phyloP scores from a whole-genome alignment of 164 flowering plant species.

The Nymphaea colorata region DNA sequence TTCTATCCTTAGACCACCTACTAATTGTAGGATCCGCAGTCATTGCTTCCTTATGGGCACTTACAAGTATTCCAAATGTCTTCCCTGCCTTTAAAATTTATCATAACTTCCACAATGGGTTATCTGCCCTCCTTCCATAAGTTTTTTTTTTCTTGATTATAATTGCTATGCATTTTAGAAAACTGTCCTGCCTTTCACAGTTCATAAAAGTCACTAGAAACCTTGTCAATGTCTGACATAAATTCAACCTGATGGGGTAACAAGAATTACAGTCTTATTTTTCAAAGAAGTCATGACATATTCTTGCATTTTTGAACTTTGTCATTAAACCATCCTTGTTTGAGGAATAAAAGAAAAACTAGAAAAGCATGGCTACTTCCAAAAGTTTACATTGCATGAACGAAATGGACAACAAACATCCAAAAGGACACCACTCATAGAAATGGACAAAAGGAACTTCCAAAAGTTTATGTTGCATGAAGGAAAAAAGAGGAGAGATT shows the following conservation, averaged over 20 bases:
- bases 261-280: slow-evolving; percentile 68
- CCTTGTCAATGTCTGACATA: slow-evolving; percentile 44
- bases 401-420: no score
- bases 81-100: slow-evolving; percentile 48
- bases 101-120: slow-evolving; percentile 59
- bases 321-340: no score
- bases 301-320: slow-evolving; percentile 34
- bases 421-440: no score
- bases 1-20: slow-evolving; percentile 7
- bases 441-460: no score
- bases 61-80: slow-evolving; percentile 67
- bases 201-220: slow-evolving; percentile 49
- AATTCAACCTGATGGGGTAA: slow-evolving; percentile 92
- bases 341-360: no score
- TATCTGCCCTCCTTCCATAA: slow-evolving; percentile 53
- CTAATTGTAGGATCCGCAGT: slow-evolving; percentile 16
- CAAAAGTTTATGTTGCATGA: no score
- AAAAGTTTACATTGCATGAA: no score
- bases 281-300: slow-evolving; percentile 62
- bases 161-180: background rate
- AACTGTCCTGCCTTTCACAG: background rate
- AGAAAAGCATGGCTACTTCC: no score
- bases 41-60: slow-evolving; percentile 58
- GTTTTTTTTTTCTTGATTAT: background rate
- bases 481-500: no score